Conservation (phyloP, 169 alveolate genomes). For the Cryptosporidium felis region DNA sequence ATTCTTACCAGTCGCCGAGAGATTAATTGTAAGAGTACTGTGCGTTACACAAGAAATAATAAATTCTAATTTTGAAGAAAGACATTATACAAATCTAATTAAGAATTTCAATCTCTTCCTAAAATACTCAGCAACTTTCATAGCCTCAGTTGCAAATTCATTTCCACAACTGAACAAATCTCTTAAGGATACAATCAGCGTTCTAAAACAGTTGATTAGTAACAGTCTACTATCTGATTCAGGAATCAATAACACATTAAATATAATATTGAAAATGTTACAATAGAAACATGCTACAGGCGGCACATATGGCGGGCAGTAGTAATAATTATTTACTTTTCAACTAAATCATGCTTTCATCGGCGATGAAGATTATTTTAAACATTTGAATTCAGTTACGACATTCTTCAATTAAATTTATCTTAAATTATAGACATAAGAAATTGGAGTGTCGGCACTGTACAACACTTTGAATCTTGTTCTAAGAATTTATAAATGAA, state of each 20-base stretch:
- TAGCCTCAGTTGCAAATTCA: constrained; percentile 27
- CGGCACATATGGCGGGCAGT: too few species aligned
- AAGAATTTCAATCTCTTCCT: constrained; percentile 21
- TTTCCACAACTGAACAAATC: constrained; percentile 42
- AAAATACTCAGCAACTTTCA: not conserved
- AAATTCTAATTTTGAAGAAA: not conserved
- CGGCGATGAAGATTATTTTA: not conserved
- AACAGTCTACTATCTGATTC: not conserved
- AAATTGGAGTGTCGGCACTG: too few species aligned
- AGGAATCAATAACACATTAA: not conserved
- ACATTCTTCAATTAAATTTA: too few species aligned
- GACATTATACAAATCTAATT: not conserved
- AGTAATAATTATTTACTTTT: too few species aligned
- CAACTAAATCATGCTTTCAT: not conserved
- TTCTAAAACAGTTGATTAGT: constrained; percentile 15
- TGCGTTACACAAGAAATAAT: constrained; percentile 63
- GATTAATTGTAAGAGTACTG: constrained; percentile 43
- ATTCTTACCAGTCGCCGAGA: constrained; percentile 56
- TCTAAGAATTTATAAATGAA: constrained; percentile 3
- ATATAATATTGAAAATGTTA: not conserved
- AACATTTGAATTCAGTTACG: too few species aligned
- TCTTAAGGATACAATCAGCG: constrained; percentile 12
- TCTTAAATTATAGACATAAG: too few species aligned
- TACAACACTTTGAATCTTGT: too few species aligned
- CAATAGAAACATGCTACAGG: not conserved